Evolutionary conservation across 2,329 filamentous ascomycete species (phyloP).

Genomic region (Aspergillus novofumigatus): DNA sequence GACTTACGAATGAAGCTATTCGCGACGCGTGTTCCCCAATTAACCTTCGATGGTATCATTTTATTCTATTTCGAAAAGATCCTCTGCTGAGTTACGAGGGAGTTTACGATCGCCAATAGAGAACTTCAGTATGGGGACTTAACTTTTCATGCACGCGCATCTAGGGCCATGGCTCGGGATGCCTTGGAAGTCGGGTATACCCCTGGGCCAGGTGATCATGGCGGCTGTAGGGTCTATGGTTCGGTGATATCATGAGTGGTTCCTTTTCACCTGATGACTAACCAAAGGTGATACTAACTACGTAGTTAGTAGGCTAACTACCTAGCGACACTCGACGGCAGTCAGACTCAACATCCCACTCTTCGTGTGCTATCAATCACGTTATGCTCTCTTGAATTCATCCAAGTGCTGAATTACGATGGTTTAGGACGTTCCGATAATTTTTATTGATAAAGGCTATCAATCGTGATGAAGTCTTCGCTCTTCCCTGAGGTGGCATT

Average conservation of each 20-base stretch:
- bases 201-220: background rate
- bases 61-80: background rate
- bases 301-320: background rate
- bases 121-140: background rate
- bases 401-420: no score
- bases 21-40: background rate
- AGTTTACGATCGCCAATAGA: background rate
- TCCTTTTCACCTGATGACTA: background rate
- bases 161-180: background rate
- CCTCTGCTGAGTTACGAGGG: background rate
- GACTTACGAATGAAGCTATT: background rate
- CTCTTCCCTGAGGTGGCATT: background rate
- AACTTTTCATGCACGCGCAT: background rate
- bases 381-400: background rate
- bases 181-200: background rate
- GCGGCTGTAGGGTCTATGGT: background rate
- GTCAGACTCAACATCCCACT: background rate
- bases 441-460: background rate
- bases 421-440: background rate
- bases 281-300: background rate
- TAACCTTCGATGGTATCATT: background rate
- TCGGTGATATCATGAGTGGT: background rate
- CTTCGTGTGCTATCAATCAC: background rate
- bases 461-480: no score
- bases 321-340: background rate